Base-by-base conservation (phyloP, 805 yeast genomes). In the Lachancea sp. region DNA sequence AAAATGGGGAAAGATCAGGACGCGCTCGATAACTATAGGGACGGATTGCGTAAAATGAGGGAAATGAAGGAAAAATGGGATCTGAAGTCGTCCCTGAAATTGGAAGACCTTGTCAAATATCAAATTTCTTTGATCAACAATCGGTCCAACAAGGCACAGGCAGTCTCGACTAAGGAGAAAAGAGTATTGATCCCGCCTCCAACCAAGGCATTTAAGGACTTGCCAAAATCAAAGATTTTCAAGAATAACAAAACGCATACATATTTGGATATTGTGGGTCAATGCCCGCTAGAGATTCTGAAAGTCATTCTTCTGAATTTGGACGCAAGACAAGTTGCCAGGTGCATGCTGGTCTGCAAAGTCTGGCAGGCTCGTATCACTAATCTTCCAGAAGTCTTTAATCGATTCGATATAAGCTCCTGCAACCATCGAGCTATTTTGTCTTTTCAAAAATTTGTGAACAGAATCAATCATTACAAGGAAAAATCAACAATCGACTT, bases 201-300 rank as follows among this genome's bases (percentile, higher is more conserved):
- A 17, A 12, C 13, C 4, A 31, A 36, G 8, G 18, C 17, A n/a
- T 4, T 3, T 18, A 16, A 22, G 8, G 25, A 32, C 11, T 29
- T 13, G 31, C 31, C 31, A 29, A 13, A 11, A 7, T 5, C 3
- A 6, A 32, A 32, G 18, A 9, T 5, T 32, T 13, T 10, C 6
- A 32, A 17, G 18, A 9, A 4, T 16, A 10, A 32, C 35, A 5
- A 16, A 4, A 12, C 27, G 31, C 31, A 13, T 7, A 11, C 5
- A 17, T 20, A 19, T 29, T 17, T 42, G 15, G 45, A 42, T 30
- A 36, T 42, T 13, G 22, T 36, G 10, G 45, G 45, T 4, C 36
- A 36, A 18, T 38, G 63, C 10, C 68, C 68, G 1, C 7, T 47
- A 0, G 68, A 63, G 46, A 18, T 63, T n/a, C n/a, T 56, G 6